A percentile compares a stretch with the other conserved stretches of the same genome.
Conservation (phyloP, 1,284 basidiomycete species). For the Apiotrichum sp. region DNA sequence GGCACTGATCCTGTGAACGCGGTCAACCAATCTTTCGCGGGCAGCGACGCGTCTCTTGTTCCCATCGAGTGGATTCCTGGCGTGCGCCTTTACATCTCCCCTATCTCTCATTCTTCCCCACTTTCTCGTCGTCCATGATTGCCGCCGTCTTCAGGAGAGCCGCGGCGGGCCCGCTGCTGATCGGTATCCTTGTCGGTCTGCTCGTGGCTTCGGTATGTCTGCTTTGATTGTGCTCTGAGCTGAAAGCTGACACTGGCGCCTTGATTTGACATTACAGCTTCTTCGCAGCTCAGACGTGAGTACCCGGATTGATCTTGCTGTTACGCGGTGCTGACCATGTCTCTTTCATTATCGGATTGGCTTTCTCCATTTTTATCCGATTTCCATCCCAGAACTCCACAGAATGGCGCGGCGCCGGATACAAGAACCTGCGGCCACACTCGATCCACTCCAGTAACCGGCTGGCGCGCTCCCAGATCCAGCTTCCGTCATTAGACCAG, state of each 20-base stretch:
- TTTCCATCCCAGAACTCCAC: background rate
- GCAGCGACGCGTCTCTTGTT: too few relatives aligned
- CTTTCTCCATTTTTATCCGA: too few relatives aligned
- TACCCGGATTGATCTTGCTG: background rate
- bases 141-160: conserved; percentile 30
- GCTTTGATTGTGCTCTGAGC: too few relatives aligned
- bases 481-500: conserved; percentile 64
- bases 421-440: conserved; percentile 9
- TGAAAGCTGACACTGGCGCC: too few relatives aligned
- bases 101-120: too few relatives aligned
- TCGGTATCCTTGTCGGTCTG: conserved; percentile 48
- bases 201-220: conserved; percentile 44
- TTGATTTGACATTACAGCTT: background rate
- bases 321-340: too few relatives aligned
- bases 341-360: too few relatives aligned
- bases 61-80: too few relatives aligned
- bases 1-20: too few relatives aligned
- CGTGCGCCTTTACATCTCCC: too few relatives aligned
- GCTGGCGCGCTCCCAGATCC: conserved; percentile 34
- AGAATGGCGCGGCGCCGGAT: conserved; percentile 8
- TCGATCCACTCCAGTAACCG: conserved; percentile 19
- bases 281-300: conserved; percentile 1
- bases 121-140: too few relatives aligned
- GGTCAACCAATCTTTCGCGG: too few relatives aligned
- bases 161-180: conserved; percentile 44